Evolutionary conservation across 805 yeast genomes (phyloP).

Genomic region (Ogataea populi-albae): DNA sequence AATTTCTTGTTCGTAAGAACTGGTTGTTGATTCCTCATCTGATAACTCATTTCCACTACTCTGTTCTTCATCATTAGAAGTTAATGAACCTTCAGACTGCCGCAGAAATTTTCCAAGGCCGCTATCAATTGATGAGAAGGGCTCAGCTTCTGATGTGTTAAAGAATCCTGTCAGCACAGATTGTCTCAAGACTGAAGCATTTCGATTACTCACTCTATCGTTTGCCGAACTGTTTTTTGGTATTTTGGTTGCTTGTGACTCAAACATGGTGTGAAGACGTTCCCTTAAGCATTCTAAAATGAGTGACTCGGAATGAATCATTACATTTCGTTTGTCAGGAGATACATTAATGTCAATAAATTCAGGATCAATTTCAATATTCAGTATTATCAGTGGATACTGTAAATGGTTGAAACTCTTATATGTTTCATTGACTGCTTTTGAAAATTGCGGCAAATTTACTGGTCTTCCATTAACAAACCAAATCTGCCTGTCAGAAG

Average conservation of each 20-base stretch:
- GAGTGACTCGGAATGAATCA: slow-evolving; percentile 63
- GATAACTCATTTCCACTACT: no score
- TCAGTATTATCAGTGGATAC: slow-evolving; percentile 63
- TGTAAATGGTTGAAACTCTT: slow-evolving; percentile 69
- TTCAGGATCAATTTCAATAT: slow-evolving; percentile 51
- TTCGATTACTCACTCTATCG: neutral
- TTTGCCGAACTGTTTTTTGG: slow-evolving; percentile 20
- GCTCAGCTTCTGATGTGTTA: no score
- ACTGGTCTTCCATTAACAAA: slow-evolving; percentile 80
- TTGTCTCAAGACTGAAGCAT: neutral
- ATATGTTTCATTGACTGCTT: slow-evolving; percentile 70
- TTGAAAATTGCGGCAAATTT: slow-evolving; percentile 48
- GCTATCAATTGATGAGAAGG: no score
- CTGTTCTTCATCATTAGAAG: no score
- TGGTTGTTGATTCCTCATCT: no score
- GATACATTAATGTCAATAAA: slow-evolving; percentile 82
- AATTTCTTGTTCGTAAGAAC: slow-evolving; percentile 4
- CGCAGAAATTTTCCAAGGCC: no score
- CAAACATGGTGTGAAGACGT: slow-evolving; percentile 47
- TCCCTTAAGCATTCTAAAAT: slow-evolving; percentile 55
- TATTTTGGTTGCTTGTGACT: slow-evolving; percentile 27
- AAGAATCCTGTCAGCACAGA: no score
- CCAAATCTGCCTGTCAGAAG: slow-evolving; percentile 71
- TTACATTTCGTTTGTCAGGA: slow-evolving; percentile 79
- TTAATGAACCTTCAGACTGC: no score